Conservation (phyloP, 352 stramenopile genomes). For the Pythium scleroteichum region DNA sequence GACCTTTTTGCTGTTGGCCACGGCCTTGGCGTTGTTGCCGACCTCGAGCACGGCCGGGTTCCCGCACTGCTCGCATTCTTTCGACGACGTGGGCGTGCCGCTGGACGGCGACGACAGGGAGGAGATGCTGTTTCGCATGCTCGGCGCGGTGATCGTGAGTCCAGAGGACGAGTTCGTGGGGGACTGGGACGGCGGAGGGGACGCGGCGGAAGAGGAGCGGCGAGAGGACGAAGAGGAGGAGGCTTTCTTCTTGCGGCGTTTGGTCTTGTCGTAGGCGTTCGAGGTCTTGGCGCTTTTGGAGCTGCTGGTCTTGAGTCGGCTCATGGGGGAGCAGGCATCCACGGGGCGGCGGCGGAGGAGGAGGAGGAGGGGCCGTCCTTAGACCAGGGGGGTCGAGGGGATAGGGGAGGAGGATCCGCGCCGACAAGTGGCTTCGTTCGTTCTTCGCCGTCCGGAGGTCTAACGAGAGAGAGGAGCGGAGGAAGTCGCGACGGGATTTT, state of each 20-base stretch:
- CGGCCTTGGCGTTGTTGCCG: conserved; percentile 40
- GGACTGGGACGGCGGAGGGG: conserved; percentile 13
- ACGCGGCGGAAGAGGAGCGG: too few species aligned
- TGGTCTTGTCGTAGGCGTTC: conserved; percentile 23
- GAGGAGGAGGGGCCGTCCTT: too few species aligned
- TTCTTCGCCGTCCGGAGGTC: background rate
- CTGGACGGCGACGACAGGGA: conserved; percentile 29
- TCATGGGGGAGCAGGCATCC: conserved; percentile 26
- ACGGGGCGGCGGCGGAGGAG: conserved; percentile 7
- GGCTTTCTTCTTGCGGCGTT: conserved; percentile 36
- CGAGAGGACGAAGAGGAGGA: too few species aligned
- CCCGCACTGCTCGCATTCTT: conserved; percentile 57
- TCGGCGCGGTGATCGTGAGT: conserved; percentile 11
- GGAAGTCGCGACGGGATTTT: conserved; percentile 23
- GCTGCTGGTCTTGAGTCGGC: conserved; percentile 30
- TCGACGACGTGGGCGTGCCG: conserved; percentile 36
- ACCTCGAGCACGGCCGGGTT: conserved; percentile 37
- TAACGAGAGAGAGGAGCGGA: conserved; percentile 1
- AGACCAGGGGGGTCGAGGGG: too few species aligned
- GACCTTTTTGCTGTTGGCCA: conserved; percentile 52
- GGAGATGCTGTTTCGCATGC: conserved; percentile 22
- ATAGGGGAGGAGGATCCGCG: background rate
- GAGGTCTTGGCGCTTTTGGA: conserved; percentile 25
- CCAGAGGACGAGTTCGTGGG: conserved; percentile 31
- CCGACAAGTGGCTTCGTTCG: background rate